Conservation (phyloP, 164 flowering plant genomes). For the Nymphaea colorata region DNA sequence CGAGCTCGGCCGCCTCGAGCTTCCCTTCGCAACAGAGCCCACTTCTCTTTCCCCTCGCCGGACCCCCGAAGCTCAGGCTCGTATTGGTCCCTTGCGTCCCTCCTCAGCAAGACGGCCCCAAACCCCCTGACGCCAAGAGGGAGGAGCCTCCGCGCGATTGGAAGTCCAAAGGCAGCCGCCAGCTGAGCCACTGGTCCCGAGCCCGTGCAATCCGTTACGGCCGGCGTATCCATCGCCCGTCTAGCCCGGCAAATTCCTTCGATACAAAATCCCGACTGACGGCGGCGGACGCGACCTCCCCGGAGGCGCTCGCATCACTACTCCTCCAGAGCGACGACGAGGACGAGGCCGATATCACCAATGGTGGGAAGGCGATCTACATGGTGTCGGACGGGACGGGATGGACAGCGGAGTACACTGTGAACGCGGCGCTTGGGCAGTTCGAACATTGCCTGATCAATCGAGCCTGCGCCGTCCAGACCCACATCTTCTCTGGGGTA, state of each 20-base stretch:
- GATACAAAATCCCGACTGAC: not conserved
- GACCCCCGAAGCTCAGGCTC: too few relatives aligned
- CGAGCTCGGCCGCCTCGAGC: too few relatives aligned
- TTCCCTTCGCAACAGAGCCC: too few relatives aligned
- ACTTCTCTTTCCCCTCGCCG: too few relatives aligned
- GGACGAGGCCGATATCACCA: constrained; percentile 6
- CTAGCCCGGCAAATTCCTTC: constrained; percentile 4
- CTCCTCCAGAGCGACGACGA: constrained; percentile 16
- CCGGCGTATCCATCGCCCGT: constrained; percentile 48
- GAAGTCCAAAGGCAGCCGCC: constrained; percentile 40
- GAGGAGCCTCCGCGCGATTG: constrained; percentile 17
- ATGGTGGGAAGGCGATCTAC: constrained; percentile 47
- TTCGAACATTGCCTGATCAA: constrained; percentile 83
- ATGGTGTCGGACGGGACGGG: constrained; percentile 95
- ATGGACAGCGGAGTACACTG: constrained; percentile 90
- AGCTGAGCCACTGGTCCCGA: constrained; percentile 71
- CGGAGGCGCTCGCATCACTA: not conserved
- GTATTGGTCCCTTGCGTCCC: not conserved
- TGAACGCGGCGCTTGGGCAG: constrained; percentile 84
- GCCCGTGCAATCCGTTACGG: constrained; percentile 75
- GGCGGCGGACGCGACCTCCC: not conserved
- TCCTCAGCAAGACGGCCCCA: not conserved
- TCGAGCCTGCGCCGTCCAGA: constrained; percentile 65
- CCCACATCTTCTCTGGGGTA: constrained; percentile 89
- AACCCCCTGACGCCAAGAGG: constrained; percentile 9